Base-by-base conservation (phyloP, 352 stramenopile species). In the Globisporangium paroecandrum region DNA sequence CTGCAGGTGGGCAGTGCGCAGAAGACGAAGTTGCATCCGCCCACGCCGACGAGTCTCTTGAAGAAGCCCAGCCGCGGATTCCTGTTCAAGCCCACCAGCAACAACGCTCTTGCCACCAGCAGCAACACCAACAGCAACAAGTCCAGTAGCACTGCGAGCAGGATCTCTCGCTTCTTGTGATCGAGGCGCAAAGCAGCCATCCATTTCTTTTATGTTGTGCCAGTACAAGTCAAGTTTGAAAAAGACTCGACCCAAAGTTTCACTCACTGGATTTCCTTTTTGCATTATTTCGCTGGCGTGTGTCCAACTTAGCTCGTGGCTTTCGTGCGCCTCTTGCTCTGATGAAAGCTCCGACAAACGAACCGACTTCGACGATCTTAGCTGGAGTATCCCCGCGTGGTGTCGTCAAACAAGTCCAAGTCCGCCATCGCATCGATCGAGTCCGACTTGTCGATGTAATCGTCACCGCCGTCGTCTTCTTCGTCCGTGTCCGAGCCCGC, bases 401-500 rank as follows among this genome's bases (percentile, higher is more conserved):
- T 43, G 5, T 65, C 53, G 20, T 57, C 66, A 24, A 68, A 18
- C 59, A 67, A 15, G 59, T 68, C 58, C 25, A 68, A 46, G 53
- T 67, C 49, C 10, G 59, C 66, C 34, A 68, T 53, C 51, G 57
- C 43, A 46, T 69, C 63, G 41, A 46, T 58, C 27, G 47, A 38
- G 65, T 74, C 76, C 58, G 71, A 74, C 41, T 76, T 67, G 41
- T 72, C 74, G 24, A 60, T 77, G 53, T 85, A 78, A 53, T 66
- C 66, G n/a, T 82, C 79, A 6, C 69, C 63, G 13, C 82, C 81
- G 41, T 77, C 77, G 29, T 94, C 85, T 59, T 91, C 83, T 49
- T 91, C 86, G 62, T 91, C 84, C 20, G 85, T 92, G 64, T 93
- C 86, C 15, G 84, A 92, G 12, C 72, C 71, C 25, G 64, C 62